Conservation (phyloP, 805 yeast genomes). For the Hagleromyces aurorensis region DNA sequence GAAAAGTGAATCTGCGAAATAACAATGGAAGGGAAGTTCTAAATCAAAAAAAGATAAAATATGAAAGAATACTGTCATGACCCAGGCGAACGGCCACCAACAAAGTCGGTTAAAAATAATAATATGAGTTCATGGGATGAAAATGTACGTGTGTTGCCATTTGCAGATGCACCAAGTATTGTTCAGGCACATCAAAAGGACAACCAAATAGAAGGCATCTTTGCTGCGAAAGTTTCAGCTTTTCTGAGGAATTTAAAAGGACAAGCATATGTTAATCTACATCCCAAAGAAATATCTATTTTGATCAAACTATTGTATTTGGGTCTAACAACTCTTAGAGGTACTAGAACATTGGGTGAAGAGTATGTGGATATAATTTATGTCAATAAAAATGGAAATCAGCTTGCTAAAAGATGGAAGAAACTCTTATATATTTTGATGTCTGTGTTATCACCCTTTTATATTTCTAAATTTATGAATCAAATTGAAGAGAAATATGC, state of each 20-base stretch:
- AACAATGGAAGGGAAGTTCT: too few relatives aligned
- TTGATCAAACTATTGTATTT: conserved; percentile 56
- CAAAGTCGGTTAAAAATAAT: too few relatives aligned
- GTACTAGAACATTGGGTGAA: conserved; percentile 83
- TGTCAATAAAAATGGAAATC: conserved; percentile 45
- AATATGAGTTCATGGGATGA: too few relatives aligned
- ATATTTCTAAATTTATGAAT: conserved; percentile 28
- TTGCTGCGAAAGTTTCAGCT: conserved; percentile 49
- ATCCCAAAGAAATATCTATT: conserved; percentile 54
- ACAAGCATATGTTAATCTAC: conserved; percentile 55
- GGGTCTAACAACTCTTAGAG: conserved; percentile 64
- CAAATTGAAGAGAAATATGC: conserved; percentile 9
- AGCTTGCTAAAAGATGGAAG: conserved; percentile 38
- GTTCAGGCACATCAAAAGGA: conserved; percentile 92
- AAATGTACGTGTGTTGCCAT: too few relatives aligned
- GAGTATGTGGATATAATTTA: conserved; percentile 81
- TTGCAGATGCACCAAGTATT: conserved; percentile 83
- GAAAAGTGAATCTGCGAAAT: too few relatives aligned
- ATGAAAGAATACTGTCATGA: too few relatives aligned
- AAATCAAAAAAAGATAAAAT: too few relatives aligned
- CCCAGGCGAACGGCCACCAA: too few relatives aligned
- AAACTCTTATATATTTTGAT: conserved; percentile 53
- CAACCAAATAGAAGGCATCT: conserved; percentile 52
- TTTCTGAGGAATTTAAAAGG: conserved; percentile 47
- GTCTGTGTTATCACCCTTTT: conserved; percentile 57